A percentile compares a stretch with the other conserved stretches of the same genome.
Evolutionary conservation across 129 eudicot species (phyloP).

Genomic region (Tanacetum coccineum): DNA sequence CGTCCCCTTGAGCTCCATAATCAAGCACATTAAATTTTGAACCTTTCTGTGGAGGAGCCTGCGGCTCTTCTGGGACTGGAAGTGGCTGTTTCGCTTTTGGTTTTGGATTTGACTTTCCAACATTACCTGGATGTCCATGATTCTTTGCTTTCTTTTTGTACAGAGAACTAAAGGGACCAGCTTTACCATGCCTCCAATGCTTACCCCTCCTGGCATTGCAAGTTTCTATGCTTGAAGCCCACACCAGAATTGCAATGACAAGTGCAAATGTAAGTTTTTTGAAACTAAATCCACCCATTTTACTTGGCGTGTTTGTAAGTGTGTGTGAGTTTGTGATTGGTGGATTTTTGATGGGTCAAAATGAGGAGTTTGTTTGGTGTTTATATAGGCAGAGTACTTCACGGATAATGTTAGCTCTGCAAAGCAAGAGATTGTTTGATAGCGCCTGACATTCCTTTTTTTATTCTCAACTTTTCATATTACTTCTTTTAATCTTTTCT

Average conservation of each 20-base stretch:
- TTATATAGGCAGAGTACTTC: slow-evolving; percentile 45
- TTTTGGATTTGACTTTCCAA: slow-evolving; percentile 38
- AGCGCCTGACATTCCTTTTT: slow-evolving; percentile 44
- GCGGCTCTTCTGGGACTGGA: slow-evolving; percentile 34
- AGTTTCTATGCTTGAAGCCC: slow-evolving; percentile 55
- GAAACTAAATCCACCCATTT: slow-evolving; percentile 51
- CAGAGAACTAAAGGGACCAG: slow-evolving; percentile 42
- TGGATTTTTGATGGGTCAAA: slow-evolving; percentile 27
- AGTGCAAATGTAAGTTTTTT: slow-evolving; percentile 51
- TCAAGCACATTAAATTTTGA: no score
- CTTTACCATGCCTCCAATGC: slow-evolving; percentile 60
- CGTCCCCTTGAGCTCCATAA: slow-evolving; percentile 88
- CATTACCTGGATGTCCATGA: slow-evolving; percentile 45
- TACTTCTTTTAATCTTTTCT: slow-evolving; percentile 25
- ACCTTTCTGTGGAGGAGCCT: slow-evolving; percentile 41
- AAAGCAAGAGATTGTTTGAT: slow-evolving; percentile 31
- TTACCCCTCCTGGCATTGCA: slow-evolving; percentile 75
- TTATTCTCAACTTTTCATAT: slow-evolving; percentile 22
- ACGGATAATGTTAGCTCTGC: slow-evolving; percentile 29
- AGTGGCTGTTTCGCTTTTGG: slow-evolving; percentile 27
- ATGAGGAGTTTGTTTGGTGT: slow-evolving; percentile 41
- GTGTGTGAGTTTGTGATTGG: slow-evolving; percentile 21
- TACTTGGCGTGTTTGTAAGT: slow-evolving; percentile 4
- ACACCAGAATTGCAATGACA: slow-evolving; percentile 45
- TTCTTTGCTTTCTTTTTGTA: slow-evolving; percentile 57